These are phyloP conservation scores for Gryganskiella cystojenkinii DNA, from an alignment of 192 early-diverging fungal genomes.

Conservation along the genomic window DNA sequence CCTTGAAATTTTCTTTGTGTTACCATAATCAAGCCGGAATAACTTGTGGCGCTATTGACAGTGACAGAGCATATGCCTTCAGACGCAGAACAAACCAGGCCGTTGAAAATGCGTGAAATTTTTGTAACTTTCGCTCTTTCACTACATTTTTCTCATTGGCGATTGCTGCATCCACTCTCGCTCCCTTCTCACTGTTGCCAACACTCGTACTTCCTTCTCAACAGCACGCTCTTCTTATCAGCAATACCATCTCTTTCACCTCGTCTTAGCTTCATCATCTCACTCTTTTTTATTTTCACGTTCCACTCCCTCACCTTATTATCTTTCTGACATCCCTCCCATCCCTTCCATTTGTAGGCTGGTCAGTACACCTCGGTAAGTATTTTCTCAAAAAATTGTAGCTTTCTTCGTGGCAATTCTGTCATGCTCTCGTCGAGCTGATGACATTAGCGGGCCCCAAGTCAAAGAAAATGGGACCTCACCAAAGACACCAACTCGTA, in stretches of 20 bases:
- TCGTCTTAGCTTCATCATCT: conserved; percentile 1
- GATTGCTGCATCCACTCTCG: conserved; percentile 4
- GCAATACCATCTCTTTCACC: conserved; percentile 2
- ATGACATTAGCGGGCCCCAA: conserved; percentile 2
- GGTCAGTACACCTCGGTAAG: conserved; percentile 11
- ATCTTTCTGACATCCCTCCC: neutral
- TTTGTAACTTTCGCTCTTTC: conserved; percentile 8
- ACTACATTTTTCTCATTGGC: neutral
- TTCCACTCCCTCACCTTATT: conserved; percentile 1
- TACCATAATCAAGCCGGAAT: too few species aligned
- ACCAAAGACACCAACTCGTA: conserved; percentile 3
- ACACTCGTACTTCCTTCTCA: conserved; percentile 3
- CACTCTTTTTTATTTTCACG: conserved; percentile 1
- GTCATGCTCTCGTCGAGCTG: conserved; percentile 7
- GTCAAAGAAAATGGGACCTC: conserved; percentile 1
- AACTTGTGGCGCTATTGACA: too few species aligned
- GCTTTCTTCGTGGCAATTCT: conserved; percentile 7
- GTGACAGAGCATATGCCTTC: conserved; percentile 4
- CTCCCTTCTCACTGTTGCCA: conserved; percentile 10
- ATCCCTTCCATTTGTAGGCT: conserved; percentile 5
- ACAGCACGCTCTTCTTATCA: conserved; percentile 1
- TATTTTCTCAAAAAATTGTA: neutral
- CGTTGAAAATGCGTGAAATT: too few species aligned
- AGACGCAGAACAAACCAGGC: neutral
- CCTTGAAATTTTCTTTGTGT: too few species aligned